Base-by-base conservation (phyloP, 2,329 filamentous ascomycete genomes). In the Talaromyces funiculosus region DNA sequence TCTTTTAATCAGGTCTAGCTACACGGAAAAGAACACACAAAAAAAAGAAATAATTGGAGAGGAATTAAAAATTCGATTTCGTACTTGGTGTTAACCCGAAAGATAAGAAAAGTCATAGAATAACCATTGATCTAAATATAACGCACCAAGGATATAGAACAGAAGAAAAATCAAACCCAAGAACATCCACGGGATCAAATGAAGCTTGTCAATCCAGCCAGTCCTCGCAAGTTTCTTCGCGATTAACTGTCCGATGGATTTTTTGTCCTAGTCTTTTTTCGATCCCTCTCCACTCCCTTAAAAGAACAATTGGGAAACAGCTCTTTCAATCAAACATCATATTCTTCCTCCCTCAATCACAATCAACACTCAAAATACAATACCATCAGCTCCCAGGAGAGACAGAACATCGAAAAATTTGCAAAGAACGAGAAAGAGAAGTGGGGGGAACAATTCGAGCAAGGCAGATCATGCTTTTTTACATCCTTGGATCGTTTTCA, bases 111-210 rank as follows among this genome's bases (percentile, higher is more conserved):
- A 33, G 10, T 20, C 49, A 47, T 12, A 49, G 60, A 38, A 53
- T 37, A 53, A 35, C 24, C 53, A 56, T 38, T 47, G 49, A 56
- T 49, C 43, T 49, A 61, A 55, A 60, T 29, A 35, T 49, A 55
- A 26, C 38, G 53, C 53, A 61, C 42, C 66, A 64, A 61, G 61
- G 65, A 66, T 62, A 61, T 60, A 62, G 40, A 61, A 60, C 61
- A 56, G 22, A 57, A 62, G 37, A 53, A 31, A 40, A 54, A 33
- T 26, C 29, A 47, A 31, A 5, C 35, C 37, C 16, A 20, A 3
- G 24, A 29, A 42, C 9, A 10, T 42, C 9, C 26, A 22, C 24
- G 7, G 24, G 20, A 18, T 18, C 38, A 35, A 12, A 47, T 33
- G 16, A 20, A 12, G n/a, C n/a, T n/a, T n/a, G n/a, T 33, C 26